A percentile compares a stretch with the other conserved stretches of the same genome.
Conservation (phyloP, 2,329 filamentous ascomycete genomes). For the Hymenoscyphus fructigenus region DNA sequence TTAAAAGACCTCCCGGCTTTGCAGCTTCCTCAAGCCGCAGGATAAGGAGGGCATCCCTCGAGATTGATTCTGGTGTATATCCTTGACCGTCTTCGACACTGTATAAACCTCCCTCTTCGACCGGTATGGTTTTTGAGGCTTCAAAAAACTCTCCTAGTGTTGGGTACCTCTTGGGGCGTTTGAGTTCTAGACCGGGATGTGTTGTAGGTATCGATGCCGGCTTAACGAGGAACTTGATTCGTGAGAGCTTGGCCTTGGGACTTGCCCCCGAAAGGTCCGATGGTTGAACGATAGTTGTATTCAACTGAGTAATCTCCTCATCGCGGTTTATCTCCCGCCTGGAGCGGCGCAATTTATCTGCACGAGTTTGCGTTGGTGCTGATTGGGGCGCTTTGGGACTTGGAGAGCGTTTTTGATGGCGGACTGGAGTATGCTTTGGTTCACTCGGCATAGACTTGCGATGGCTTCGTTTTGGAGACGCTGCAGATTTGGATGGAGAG, state of each 20-base stretch:
- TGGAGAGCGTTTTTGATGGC: slow-evolving; percentile 27
- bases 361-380: slow-evolving; percentile 20
- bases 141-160: slow-evolving; percentile 59
- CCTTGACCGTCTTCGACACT: slow-evolving; percentile 54
- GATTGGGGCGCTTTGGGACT: slow-evolving; percentile 25
- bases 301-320: slow-evolving; percentile 16
- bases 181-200: slow-evolving; percentile 57
- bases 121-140: slow-evolving; percentile 49
- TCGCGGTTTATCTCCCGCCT: slow-evolving; percentile 27
- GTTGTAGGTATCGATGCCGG: slow-evolving; percentile 55
- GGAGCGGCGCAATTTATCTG: slow-evolving; percentile 28
- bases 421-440: slow-evolving; percentile 25
- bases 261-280: slow-evolving; percentile 27
- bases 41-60: slow-evolving; percentile 68
- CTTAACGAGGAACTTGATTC: slow-evolving; percentile 51
- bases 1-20: slow-evolving; percentile 73
- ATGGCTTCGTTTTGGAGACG: slow-evolving; percentile 33
- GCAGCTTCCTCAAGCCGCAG: slow-evolving; percentile 70
- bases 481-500: slow-evolving; percentile 26
- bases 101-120: slow-evolving; percentile 57
- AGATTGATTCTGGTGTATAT: slow-evolving; percentile 61
- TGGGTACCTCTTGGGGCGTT: slow-evolving; percentile 50
- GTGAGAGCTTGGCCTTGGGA: slow-evolving; percentile 37
- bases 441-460: slow-evolving; percentile 33
- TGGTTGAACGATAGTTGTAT: slow-evolving; percentile 16